Evolutionary conservation across 2,329 filamentous ascomycete genomes (phyloP).

Genomic region (Fusarium verticillioides): DNA sequence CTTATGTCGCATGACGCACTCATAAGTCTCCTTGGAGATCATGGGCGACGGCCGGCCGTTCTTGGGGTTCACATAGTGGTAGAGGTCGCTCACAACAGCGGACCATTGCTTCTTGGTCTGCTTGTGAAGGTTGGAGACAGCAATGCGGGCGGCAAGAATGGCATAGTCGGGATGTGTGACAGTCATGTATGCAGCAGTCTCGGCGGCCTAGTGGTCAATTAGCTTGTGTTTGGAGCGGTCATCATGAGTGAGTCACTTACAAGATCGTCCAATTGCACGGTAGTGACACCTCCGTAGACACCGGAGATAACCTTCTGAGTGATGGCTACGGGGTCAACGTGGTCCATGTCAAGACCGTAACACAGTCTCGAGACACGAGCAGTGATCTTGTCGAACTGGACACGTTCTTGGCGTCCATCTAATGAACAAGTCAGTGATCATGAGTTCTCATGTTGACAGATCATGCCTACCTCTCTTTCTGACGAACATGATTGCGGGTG

Average conservation of each 20-base stretch:
- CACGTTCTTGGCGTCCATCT: constrained; percentile 99
- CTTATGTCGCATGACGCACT: constrained; percentile 93
- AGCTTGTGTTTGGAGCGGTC: constrained; percentile 1
- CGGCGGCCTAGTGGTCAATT: constrained; percentile 76
- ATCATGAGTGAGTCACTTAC: constrained; percentile 66
- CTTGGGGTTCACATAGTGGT: constrained; percentile 95
- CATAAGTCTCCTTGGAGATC: constrained; percentile 92
- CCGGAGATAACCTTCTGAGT: constrained; percentile 99
- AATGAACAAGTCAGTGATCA: constrained; percentile 43
- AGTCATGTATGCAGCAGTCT: constrained; percentile 99
- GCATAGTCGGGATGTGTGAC: constrained; percentile 99
- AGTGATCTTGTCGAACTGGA: constrained; percentile 99
- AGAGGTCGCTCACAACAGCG: constrained; percentile 91
- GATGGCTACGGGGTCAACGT: constrained; percentile 97
- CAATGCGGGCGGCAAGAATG: constrained; percentile 96
- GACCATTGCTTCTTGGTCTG: constrained; percentile 99
- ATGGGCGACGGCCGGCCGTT: constrained; percentile 87
- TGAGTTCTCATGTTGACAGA: background rate
- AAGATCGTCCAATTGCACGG: constrained; percentile 94
- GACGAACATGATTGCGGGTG: constrained; percentile 65
- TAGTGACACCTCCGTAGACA: constrained; percentile 98
- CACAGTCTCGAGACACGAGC: constrained; percentile 96
- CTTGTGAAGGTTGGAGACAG: constrained; percentile 99
- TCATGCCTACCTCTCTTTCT: constrained; percentile 68
- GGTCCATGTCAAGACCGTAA: constrained; percentile 93